A percentile compares a stretch with the other conserved stretches of the same genome.
phyloP scores from a whole-genome alignment of 139 green algal species.

The Monoraphidium neglectum region DNA sequence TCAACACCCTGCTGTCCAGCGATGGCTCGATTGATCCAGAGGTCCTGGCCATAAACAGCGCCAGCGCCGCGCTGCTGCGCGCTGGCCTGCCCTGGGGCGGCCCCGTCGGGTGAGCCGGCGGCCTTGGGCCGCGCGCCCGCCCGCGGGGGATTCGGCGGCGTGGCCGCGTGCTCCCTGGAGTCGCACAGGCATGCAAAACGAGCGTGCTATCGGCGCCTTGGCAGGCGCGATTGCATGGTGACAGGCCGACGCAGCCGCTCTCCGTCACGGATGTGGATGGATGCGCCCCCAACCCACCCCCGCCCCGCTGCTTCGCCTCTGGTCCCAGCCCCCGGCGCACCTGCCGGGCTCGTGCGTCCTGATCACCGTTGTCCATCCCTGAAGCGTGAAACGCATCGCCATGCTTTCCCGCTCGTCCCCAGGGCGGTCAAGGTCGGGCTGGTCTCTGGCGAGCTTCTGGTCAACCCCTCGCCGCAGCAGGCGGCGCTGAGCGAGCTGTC shows the following conservation, averaged over 20 bases:
- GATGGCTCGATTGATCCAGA: constrained; percentile 59
- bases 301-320: too few species aligned
- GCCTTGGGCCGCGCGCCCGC: not conserved
- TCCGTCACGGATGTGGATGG: too few species aligned
- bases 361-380: not conserved
- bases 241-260: too few species aligned
- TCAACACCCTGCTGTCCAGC: constrained; percentile 43
- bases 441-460: constrained; percentile 24
- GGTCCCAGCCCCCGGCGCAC: too few species aligned
- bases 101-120: constrained; percentile 56
- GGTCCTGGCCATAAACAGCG: constrained; percentile 77
- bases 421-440: constrained; percentile 46
- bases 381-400: not conserved
- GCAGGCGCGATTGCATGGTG: too few species aligned
- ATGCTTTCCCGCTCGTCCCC: too few species aligned
- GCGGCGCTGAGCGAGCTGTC: constrained; percentile 22
- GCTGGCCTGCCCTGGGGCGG: constrained; percentile 74
- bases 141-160: not conserved
- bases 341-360: not conserved
- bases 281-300: too few species aligned
- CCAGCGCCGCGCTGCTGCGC: constrained; percentile 65
- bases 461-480: constrained; percentile 28
- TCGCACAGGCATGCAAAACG: too few species aligned
- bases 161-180: not conserved
- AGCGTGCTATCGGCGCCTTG: too few species aligned